Percentiles rank a stretch among this genome's conserved stretches.
phyloP scores from a whole-genome alignment of 306 rosid species.

The Leucaena leucocephala region DNA sequence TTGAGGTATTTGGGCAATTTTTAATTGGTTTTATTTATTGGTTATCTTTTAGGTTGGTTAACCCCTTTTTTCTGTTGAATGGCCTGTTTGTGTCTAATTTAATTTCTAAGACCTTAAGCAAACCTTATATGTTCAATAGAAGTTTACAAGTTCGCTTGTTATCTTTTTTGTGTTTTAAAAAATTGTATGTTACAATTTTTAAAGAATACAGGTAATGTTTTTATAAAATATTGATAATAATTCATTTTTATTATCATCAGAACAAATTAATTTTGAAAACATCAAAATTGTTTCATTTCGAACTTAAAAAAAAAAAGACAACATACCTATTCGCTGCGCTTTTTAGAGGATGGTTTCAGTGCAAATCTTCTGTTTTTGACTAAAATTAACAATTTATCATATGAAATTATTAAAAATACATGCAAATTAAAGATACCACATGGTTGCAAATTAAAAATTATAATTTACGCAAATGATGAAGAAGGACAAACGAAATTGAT shows the following conservation, averaged over 20 bases:
- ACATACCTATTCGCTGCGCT: neutral
- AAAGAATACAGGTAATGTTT: neutral
- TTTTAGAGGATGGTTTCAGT: neutral
- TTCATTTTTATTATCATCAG: too few species aligned
- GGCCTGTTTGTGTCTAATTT: too few species aligned
- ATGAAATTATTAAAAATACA: neutral
- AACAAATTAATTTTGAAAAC: too few species aligned
- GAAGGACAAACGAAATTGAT: neutral
- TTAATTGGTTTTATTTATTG: too few species aligned
- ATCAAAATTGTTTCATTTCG: too few species aligned
- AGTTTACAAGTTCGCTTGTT: neutral
- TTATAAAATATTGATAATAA: too few species aligned
- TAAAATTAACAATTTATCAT: neutral
- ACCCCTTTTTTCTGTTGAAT: too few species aligned
- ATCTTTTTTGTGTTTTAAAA: too few species aligned
- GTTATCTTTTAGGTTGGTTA: too few species aligned
- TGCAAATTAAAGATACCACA: neutral
- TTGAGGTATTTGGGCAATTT: too few species aligned
- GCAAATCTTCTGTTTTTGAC: neutral
- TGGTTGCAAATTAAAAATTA: neutral
- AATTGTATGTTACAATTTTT: too few species aligned
- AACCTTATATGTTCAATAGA: neutral
- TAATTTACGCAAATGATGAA: neutral
- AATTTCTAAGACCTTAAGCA: neutral
- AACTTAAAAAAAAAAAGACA: too few species aligned